A percentile compares a stretch with the other conserved stretches of the same genome.
These are phyloP conservation scores for Medicago ruthenica DNA, from an alignment of 306 rosid species.

Conservation along the genomic window DNA sequence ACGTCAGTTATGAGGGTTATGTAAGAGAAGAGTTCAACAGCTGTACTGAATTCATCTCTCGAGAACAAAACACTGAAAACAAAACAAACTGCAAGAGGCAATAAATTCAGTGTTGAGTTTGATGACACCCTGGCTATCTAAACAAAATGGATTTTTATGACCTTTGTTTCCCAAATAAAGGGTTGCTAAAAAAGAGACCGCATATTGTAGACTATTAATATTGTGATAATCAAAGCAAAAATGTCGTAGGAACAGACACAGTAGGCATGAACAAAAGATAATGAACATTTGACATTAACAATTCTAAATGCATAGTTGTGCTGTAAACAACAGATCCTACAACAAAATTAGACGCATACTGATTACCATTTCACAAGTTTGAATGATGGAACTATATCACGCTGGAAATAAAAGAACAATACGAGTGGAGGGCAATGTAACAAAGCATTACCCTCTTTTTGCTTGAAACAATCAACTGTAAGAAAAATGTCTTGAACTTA, in stretches of 20 bases:
- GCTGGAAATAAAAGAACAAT: constrained; percentile 47
- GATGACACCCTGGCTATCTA: background rate
- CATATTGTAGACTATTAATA: background rate
- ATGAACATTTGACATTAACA: constrained; percentile 36
- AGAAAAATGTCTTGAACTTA: constrained; percentile 37
- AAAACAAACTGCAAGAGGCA: background rate
- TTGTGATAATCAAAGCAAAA: background rate
- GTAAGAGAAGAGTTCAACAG: background rate
- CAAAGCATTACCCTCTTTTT: constrained; percentile 49
- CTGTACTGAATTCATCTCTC: too few species aligned
- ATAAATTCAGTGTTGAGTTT: background rate
- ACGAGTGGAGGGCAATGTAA: constrained; percentile 43
- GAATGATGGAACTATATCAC: constrained; percentile 49
- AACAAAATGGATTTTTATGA: background rate
- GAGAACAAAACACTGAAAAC: background rate
- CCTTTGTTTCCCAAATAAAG: background rate
- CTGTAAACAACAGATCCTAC: constrained; percentile 49
- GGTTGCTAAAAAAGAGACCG: background rate
- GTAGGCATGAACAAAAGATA: background rate
- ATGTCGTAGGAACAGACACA: background rate
- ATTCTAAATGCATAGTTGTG: constrained; percentile 39
- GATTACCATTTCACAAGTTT: constrained; percentile 49
- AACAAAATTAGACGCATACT: constrained; percentile 39
- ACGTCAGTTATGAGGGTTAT: too few species aligned
- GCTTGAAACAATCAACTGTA: constrained; percentile 38